Percentiles rank a stretch among this genome's conserved stretches.
Evolutionary conservation across 176 grass and related monocot species (phyloP).

Genomic region (Carex pumila): DNA sequence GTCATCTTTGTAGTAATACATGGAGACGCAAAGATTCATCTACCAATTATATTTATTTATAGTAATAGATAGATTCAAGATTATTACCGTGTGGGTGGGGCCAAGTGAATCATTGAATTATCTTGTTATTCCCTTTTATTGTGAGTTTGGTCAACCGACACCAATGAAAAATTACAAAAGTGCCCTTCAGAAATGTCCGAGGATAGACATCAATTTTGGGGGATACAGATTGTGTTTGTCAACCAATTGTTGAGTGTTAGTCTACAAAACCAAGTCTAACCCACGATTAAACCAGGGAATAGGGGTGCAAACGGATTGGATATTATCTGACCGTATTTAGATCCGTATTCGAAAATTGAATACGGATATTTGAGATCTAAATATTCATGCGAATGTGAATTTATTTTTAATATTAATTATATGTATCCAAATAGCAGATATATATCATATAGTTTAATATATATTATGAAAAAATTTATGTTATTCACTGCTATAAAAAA

Average conservation of each 20-base stretch:
- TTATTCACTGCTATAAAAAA: too few species aligned
- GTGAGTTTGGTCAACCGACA: background rate
- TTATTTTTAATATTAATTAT: too few species aligned
- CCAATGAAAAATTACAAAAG: background rate
- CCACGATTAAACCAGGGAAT: background rate
- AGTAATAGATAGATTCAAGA: background rate
- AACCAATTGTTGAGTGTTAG: background rate
- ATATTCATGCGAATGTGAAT: too few species aligned
- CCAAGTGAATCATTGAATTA: background rate
- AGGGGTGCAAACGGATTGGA: too few species aligned
- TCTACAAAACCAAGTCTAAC: background rate
- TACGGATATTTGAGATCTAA: too few species aligned
- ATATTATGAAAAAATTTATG: too few species aligned
- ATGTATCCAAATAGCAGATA: too few species aligned
- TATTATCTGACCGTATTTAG: too few species aligned
- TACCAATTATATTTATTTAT: background rate
- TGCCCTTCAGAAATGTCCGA: background rate
- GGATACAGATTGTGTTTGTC: background rate
- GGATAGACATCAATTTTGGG: background rate
- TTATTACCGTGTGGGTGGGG: constrained; percentile 17
- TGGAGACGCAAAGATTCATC: background rate
- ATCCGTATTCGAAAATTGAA: too few species aligned
- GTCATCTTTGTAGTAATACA: constrained; percentile 14
- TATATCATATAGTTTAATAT: too few species aligned
- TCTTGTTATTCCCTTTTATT: background rate